phyloP scores from a whole-genome alignment of 2,329 filamentous ascomycete species.

The Colletotrichum cordylinicola region DNA sequence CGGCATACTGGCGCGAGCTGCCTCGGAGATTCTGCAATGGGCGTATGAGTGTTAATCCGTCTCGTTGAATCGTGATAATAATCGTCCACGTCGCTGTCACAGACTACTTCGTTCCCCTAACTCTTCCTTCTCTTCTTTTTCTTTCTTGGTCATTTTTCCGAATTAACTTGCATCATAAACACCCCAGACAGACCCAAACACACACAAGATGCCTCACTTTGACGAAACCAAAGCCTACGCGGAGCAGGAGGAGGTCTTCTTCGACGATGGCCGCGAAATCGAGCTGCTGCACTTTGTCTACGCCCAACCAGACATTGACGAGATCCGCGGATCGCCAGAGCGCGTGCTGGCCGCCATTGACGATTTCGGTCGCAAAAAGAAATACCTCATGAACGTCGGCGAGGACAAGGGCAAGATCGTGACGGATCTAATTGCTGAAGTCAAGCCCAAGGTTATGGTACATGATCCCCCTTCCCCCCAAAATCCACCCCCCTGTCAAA shows the following conservation, averaged over 20 bases:
- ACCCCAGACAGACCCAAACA: background rate
- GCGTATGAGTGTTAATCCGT: background rate
- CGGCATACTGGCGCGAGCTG: background rate
- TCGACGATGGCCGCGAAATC: constrained; percentile 76
- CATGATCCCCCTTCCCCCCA: background rate
- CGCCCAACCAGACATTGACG: constrained; percentile 62
- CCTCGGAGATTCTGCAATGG: constrained; percentile 23
- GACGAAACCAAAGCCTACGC: constrained; percentile 44
- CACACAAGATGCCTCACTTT: constrained; percentile 30
- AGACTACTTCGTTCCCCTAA: background rate
- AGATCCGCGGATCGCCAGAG: constrained; percentile 68
- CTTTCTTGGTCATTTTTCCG: background rate
- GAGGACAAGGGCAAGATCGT: constrained; percentile 77
- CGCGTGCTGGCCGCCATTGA: constrained; percentile 74
- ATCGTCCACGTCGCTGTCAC: background rate
- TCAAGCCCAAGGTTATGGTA: constrained; percentile 71
- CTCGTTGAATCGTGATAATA: constrained; percentile 7
- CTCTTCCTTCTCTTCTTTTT: background rate
- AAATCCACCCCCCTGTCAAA: background rate
- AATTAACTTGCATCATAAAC: background rate
- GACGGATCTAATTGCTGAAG: constrained; percentile 68
- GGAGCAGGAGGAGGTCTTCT: constrained; percentile 50
- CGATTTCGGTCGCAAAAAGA: constrained; percentile 64
- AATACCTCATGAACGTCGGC: constrained; percentile 83
- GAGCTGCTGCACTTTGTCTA: constrained; percentile 76